These are phyloP conservation scores for Grigorovia humatica DNA, from an alignment of 805 yeast species.

Conservation along the genomic window DNA sequence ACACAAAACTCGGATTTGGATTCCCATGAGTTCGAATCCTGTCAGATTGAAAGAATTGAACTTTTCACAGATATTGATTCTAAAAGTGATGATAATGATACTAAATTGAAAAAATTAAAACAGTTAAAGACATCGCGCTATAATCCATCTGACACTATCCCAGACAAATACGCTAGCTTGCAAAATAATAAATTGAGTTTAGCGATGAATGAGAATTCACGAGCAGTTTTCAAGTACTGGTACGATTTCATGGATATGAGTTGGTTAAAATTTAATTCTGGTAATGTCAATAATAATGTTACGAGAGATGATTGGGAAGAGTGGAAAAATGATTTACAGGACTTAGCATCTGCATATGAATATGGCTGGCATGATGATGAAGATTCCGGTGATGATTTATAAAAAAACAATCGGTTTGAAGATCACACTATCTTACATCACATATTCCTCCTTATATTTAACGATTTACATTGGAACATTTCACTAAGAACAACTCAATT, in stretches of 20 bases:
- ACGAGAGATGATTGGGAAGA: constrained; percentile 44
- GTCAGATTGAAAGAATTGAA: constrained; percentile 13
- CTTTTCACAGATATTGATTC: neutral
- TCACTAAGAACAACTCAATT: too few species aligned
- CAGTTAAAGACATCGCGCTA: constrained; percentile 14
- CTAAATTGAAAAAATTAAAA: neutral
- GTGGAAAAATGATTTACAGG: constrained; percentile 38
- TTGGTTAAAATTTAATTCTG: constrained; percentile 2
- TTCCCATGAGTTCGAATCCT: constrained; percentile 14
- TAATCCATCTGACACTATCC: constrained; percentile 23
- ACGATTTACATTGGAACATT: too few species aligned
- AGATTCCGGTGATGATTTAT: constrained; percentile 30
- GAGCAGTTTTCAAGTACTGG: constrained; percentile 25
- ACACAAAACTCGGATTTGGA: neutral
- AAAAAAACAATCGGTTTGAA: too few species aligned
- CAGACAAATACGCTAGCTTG: constrained; percentile 10
- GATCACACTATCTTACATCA: too few species aligned
- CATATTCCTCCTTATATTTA: too few species aligned
- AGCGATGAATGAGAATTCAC: constrained; percentile 19
- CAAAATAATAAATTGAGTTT: constrained; percentile 8
- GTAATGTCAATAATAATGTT: constrained; percentile 25
- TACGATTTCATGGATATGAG: constrained; percentile 3
- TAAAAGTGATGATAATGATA: neutral
- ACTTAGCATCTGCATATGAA: constrained; percentile 38
- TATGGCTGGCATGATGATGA: constrained; percentile 42